phyloP scores from a whole-genome alignment of 106 monocot species.

The Allium fistulosum region DNA sequence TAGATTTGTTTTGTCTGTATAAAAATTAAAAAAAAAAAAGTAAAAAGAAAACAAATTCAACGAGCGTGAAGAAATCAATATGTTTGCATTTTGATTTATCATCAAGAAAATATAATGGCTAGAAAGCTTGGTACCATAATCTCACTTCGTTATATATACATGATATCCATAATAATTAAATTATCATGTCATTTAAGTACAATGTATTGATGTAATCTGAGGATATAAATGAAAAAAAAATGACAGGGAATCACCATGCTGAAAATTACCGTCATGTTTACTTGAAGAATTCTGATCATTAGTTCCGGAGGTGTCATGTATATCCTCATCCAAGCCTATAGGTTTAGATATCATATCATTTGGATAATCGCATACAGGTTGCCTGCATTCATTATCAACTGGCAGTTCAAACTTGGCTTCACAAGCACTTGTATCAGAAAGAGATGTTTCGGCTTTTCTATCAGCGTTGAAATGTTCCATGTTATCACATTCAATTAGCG shows the following conservation, averaged over 20 bases:
- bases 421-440: no score
- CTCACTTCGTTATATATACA: not conserved
- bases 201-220: not conserved
- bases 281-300: slow-evolving; percentile 3
- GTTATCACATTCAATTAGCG: no score
- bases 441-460: no score
- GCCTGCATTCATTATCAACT: no score
- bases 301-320: not conserved
- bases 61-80: not conserved
- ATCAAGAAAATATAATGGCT: not conserved
- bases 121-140: not conserved
- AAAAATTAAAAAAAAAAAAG: not conserved
- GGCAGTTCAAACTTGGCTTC: no score
- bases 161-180: not conserved
- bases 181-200: not conserved
- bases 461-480: no score
- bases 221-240: slow-evolving; percentile 1
- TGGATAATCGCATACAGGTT: not conserved
- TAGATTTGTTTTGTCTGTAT: slow-evolving; percentile 2
- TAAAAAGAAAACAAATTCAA: slow-evolving; percentile 2
- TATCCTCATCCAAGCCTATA: slow-evolving; percentile 4
- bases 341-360: slow-evolving; percentile 3
- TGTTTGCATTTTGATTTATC: not conserved
- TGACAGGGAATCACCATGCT: not conserved
- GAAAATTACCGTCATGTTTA: slow-evolving; percentile 2